These are phyloP conservation scores for Mucor piriformis DNA, from an alignment of 371 early-diverging fungal species.

Conservation along the genomic window DNA sequence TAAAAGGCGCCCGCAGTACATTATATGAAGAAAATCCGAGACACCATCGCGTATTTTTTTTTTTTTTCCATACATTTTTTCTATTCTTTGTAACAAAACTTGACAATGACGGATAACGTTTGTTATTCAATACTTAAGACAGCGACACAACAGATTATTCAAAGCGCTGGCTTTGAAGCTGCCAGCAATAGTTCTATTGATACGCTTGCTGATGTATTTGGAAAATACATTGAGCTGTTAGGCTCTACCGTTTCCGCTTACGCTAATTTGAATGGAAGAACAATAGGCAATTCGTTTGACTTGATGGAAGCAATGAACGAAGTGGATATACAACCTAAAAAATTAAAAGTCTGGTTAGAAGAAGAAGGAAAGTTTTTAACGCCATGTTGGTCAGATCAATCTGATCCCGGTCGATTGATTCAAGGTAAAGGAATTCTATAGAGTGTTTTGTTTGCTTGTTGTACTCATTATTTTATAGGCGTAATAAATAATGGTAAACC, in stretches of 20 bases:
- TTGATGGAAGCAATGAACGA: conserved; percentile 39
- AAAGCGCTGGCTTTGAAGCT: conserved; percentile 54
- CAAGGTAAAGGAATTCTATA: conserved; percentile 35
- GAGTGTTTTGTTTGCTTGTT: background rate
- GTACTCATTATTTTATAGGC: conserved; percentile 1
- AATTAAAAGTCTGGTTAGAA: conserved; percentile 42
- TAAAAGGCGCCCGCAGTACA: too few species aligned
- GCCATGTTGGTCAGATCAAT: conserved; percentile 49
- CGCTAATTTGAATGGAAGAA: conserved; percentile 48
- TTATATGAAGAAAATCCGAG: too few species aligned
- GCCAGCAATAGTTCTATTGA: conserved; percentile 40
- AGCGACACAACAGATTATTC: conserved; percentile 49
- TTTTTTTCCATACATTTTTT: too few species aligned
- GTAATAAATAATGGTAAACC: conserved; percentile 22
- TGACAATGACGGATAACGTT: conserved; percentile 46
- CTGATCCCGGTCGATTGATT: conserved; percentile 50
- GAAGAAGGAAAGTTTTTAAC: conserved; percentile 47
- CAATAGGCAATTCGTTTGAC: conserved; percentile 37
- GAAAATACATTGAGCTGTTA: conserved; percentile 44
- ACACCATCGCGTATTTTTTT: too few species aligned
- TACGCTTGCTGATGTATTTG: conserved; percentile 48
- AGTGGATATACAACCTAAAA: conserved; percentile 29
- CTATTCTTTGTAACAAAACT: too few species aligned
- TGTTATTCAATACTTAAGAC: conserved; percentile 48
- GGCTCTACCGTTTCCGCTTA: conserved; percentile 43